Conservation (phyloP, 2,329 filamentous ascomycete genomes). For the Fusarium nematophilum region DNA sequence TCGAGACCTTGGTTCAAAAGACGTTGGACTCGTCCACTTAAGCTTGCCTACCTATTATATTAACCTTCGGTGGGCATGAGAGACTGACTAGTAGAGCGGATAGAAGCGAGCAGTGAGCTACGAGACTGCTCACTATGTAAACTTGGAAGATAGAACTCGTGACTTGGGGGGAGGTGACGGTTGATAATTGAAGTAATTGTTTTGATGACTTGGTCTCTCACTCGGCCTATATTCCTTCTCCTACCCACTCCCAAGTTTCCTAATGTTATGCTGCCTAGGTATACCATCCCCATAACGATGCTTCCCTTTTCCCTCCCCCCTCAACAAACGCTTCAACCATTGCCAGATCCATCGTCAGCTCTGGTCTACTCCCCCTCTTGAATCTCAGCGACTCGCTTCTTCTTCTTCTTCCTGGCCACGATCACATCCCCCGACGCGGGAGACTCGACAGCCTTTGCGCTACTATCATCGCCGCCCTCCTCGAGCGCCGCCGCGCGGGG, state of each 20-base stretch:
- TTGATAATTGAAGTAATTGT: constrained; percentile 1
- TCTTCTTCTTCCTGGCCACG: constrained; percentile 62
- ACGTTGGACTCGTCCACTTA: constrained; percentile 9
- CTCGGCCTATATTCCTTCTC: constrained; percentile 30
- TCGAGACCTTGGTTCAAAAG: background rate
- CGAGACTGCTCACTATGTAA: too few species aligned
- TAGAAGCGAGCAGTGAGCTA: too few species aligned
- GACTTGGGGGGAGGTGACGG: too few species aligned
- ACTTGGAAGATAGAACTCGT: too few species aligned
- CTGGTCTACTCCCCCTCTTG: constrained; percentile 36
- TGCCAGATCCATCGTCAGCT: background rate
- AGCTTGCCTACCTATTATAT: background rate
- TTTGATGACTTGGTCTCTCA: constrained; percentile 12
- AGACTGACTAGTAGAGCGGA: too few species aligned
- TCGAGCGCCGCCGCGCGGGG: constrained; percentile 25
- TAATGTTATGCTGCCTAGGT: constrained; percentile 17
- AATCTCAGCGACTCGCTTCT: constrained; percentile 48
- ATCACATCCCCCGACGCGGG: constrained; percentile 40
- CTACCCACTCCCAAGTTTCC: background rate
- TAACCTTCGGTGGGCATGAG: too few species aligned
- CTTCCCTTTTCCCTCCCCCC: background rate
- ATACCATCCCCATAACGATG: constrained; percentile 15
- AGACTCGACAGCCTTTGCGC: constrained; percentile 28
- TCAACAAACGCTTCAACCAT: background rate
- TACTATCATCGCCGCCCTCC: constrained; percentile 35